Percentiles rank a stretch among this genome's conserved stretches.
These are phyloP conservation scores for Coffea eugenioides DNA, from an alignment of 257 asterid species.

Conservation along the genomic window DNA sequence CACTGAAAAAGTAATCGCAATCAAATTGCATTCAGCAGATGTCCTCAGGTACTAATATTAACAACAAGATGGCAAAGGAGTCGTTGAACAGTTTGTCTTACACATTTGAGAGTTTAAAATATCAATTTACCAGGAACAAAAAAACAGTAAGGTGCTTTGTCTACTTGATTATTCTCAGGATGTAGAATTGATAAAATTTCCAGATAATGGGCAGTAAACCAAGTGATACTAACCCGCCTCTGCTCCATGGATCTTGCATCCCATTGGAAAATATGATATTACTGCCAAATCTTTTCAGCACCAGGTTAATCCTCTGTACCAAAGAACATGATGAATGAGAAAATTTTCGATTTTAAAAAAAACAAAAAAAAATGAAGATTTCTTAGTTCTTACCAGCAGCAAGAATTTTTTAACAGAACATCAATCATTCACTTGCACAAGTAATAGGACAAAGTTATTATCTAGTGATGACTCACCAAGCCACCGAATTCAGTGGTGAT, in stretches of 20 bases:
- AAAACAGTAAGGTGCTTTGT: no score
- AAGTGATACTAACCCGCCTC: slow-evolving; percentile 57
- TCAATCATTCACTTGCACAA: neutral
- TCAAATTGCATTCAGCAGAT: neutral
- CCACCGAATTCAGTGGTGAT: slow-evolving; percentile 81
- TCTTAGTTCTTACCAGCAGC: neutral
- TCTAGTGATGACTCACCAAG: slow-evolving; percentile 31
- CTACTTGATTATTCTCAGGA: no score
- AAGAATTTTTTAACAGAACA: neutral
- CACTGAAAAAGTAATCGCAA: slow-evolving; percentile 28
- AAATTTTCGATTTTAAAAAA: neutral
- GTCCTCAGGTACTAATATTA: neutral
- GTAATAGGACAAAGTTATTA: neutral
- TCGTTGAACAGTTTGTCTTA: no score
- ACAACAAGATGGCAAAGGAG: no score
- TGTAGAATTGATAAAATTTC: no score
- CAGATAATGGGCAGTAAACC: no score
- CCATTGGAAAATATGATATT: slow-evolving; percentile 79
- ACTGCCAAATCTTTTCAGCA: slow-evolving; percentile 66
- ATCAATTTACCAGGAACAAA: no score
- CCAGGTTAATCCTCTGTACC: slow-evolving; percentile 51
- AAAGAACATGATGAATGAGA: neutral
- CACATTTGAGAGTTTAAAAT: no score
- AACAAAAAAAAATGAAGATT: neutral
- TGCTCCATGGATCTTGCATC: slow-evolving; percentile 83